Percentiles rank a stretch among this genome's conserved stretches.
These are phyloP conservation scores for Acanthamoeba triangularis DNA, from an alignment of 208 protist species.

Conservation along the genomic window DNA sequence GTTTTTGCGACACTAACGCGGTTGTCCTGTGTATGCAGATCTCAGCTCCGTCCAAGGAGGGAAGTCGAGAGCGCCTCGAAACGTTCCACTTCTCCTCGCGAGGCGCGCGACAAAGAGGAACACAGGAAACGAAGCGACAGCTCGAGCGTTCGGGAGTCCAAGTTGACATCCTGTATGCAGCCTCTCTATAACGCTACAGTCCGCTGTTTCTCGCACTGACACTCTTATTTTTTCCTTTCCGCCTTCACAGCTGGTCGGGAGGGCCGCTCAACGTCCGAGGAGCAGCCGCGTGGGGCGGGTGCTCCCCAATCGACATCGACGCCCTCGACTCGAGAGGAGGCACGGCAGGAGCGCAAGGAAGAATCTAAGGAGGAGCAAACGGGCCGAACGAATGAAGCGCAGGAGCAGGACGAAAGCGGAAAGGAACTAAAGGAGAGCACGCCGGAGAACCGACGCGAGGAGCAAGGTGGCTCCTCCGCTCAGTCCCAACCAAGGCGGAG, in stretches of 20 bases:
- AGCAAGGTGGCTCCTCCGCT: not conserved
- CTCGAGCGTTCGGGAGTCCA: not conserved
- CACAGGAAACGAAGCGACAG: not conserved
- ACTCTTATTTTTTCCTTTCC: not conserved
- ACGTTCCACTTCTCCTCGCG: not conserved
- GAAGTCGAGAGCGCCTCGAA: not conserved
- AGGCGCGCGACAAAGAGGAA: not conserved
- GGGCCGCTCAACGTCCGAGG: not conserved
- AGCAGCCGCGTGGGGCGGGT: not conserved
- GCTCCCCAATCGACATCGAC: not conserved
- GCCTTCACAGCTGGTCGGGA: too few species aligned
- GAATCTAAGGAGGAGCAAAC: not conserved
- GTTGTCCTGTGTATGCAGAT: not conserved
- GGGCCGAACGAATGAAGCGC: not conserved
- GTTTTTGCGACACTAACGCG: not conserved
- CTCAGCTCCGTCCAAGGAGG: not conserved
- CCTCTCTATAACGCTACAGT: too few species aligned
- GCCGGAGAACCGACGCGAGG: not conserved
- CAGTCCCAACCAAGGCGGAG: constrained; percentile 40
- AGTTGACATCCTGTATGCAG: not conserved
- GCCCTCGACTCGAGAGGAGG: not conserved
- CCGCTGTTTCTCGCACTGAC: too few species aligned
- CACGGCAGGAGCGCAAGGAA: not conserved
- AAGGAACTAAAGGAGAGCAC: not conserved
- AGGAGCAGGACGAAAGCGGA: not conserved